Conservation (phyloP, 148 eudicot genomes). For the Rhododendron williamsianum region DNA sequence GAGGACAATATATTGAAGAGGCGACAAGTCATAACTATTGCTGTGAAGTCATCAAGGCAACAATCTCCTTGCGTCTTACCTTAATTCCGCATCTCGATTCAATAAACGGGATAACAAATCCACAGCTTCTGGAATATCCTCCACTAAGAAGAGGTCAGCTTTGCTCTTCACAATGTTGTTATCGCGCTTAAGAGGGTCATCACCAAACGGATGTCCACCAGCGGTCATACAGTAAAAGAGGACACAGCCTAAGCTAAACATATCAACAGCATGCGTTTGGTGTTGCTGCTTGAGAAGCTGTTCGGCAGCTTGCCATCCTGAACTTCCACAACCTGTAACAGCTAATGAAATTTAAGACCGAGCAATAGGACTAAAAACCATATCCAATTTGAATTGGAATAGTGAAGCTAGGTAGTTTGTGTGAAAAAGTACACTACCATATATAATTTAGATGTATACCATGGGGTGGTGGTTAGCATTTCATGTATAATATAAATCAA, state of each 20-base stretch:
- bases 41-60: neutral
- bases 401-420: neutral
- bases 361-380: neutral
- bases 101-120: conserved; percentile 61
- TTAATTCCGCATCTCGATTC: conserved; percentile 49
- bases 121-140: conserved; percentile 72
- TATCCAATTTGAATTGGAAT: neutral
- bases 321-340: conserved; percentile 69
- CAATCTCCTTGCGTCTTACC: conserved; percentile 38
- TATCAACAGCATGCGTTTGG: conserved; percentile 77
- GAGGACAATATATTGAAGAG: neutral
- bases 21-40: neutral
- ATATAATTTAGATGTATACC: neutral
- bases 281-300: conserved; percentile 62
- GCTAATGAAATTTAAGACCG: conserved; percentile 6
- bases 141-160: conserved; percentile 60
- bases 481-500: too few relatives aligned
- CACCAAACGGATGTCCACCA: conserved; percentile 86
- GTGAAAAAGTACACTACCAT: neutral
- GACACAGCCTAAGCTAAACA: conserved; percentile 79
- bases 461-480: neutral
- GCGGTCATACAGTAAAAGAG: conserved; percentile 75
- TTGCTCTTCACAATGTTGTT: conserved; percentile 46
- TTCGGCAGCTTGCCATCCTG: conserved; percentile 90
- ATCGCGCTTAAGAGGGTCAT: conserved; percentile 54